Base-by-base conservation (phyloP, 805 yeast genomes). In the Tetrapisispora phaffii region DNA sequence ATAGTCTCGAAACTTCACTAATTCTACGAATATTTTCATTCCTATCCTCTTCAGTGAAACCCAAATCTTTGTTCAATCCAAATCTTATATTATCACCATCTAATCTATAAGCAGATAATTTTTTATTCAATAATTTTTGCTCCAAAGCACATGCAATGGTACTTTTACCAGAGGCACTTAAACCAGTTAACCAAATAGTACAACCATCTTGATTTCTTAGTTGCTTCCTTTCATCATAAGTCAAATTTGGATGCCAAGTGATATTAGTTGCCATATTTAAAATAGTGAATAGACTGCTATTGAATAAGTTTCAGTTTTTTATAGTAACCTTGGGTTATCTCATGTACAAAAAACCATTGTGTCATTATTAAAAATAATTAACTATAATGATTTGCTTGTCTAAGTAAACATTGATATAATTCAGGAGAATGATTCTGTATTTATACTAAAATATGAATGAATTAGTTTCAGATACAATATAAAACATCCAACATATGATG, bases 201-300 rank as follows among this genome's bases (percentile, higher is more conserved):
- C 84, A 82, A 40, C 97, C 97, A 42, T 75, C 73, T 69, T 89
- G 97, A 47, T 80, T 79, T 49, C 85, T 77, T 46, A 85, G 68
- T 24, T 63, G 67, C 40, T 76, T 68, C 59, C 97, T 84, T 69
- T 90, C 96, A 19, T 73, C 80, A 65, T 83, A 87, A 20, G 93
- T 80, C 56, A 90, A 71, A 60, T 93, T 90, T 55, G 78, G 79
- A 70, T 90, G 97, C 97, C 97, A 90, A 53, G 97, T 88, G 65
- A 90, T 87, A 63, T 90, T 90, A 35, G 96, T 82, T 53, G 96
- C 93, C 97, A 90, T 90, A n/a, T n/a, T n/a, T n/a, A n/a, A n/a
- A n/a, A n/a, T n/a, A n/a, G n/a, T n/a, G n/a, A n/a, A n/a, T n/a
- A n/a, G n/a, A n/a, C n/a, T n/a, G n/a, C n/a, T n/a, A n/a, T n/a